phyloP scores from a whole-genome alignment of 2,329 filamentous ascomycete species.

The Aspergillus costaricaensis region DNA sequence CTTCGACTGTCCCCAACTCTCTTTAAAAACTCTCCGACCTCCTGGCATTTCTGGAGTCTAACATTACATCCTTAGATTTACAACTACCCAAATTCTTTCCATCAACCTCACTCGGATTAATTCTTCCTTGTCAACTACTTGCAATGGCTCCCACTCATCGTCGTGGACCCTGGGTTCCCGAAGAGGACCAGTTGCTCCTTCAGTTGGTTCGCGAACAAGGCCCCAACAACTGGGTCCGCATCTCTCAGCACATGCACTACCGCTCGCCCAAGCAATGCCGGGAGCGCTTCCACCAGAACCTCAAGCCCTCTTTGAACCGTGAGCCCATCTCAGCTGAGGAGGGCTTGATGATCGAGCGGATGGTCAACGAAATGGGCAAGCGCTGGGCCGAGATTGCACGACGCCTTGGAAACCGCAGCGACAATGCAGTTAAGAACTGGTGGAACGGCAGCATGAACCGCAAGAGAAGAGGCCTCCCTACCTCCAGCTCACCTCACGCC shows the following conservation, averaged over 20 bases:
- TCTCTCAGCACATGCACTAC: constrained; percentile 72
- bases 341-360: constrained; percentile 70
- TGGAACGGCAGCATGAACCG: constrained; percentile 94
- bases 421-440: constrained; percentile 98
- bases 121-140: neutral
- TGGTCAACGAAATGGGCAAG: constrained; percentile 78
- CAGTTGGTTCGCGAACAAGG: constrained; percentile 71
- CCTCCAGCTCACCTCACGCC: constrained; percentile 37
- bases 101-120: neutral
- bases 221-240: constrained; percentile 85
- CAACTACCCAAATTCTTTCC: neutral
- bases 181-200: constrained; percentile 72
- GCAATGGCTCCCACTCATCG: constrained; percentile 57
- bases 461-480: constrained; percentile 55
- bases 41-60: constrained; percentile 1
- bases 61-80: neutral
- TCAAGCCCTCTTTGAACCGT: constrained; percentile 75
- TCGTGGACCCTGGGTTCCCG: constrained; percentile 80
- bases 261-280: constrained; percentile 92
- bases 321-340: constrained; percentile 72
- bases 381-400: constrained; percentile 93
- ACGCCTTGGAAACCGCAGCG: constrained; percentile 77
- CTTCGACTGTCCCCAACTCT: neutral
- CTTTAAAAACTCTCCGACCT: constrained; percentile 1
- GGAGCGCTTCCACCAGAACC: constrained; percentile 90